Evolutionary conservation across 2,329 filamentous ascomycete species (phyloP), one percentile per base, ranked within the genome.

Genomic region (Biscogniauxia sp.): DNA sequence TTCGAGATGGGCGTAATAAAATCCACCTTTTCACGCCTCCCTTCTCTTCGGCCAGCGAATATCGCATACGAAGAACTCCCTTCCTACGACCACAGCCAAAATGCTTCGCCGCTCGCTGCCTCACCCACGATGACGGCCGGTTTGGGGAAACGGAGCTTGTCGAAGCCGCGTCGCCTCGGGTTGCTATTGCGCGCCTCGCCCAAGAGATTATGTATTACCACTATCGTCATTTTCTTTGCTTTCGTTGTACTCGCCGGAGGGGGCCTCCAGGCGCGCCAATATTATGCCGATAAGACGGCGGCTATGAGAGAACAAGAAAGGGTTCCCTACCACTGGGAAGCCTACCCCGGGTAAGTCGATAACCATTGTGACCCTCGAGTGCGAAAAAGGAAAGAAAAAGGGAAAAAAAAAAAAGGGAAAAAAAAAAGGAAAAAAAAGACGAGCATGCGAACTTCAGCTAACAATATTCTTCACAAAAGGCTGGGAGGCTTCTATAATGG

Each of bases 401-500:
- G n/a, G 11, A 45, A 45, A 11, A n/a, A 45, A n/a, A 15, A n/a
- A 13, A 20, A n/a, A n/a, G n/a, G n/a, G n/a, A n/a, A n/a, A n/a
- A n/a, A 32, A 32, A 32, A 32, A 13, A 32, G n/a, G 11, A 45
- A 45, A 11, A n/a, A 45, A n/a, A 15, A n/a, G 37, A 20, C 25
- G 9, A 32, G 9, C 11, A 32, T 32, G 28, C 28, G 28, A 32
- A 32, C 55, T 28, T 25, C 41, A 51, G 37, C 61, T 66, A 56
- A 69, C 59, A 50, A 32, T 26, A 26, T 54, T 17, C 45, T 26
- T 49, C 5, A 45, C 37, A 17, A 45, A 45, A 72, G 70, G 54
- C 54, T 71, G 25, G 61, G 62, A 63, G 69, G 70, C 25, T 70
- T 68, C 55, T 72, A 68, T 52, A 67, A 70, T 58, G 71, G 71